Evolutionary conservation across 2,329 filamentous ascomycete species (phyloP), one percentile per base, ranked within the genome.

Genomic region (Talaromyces amestolkiae): DNA sequence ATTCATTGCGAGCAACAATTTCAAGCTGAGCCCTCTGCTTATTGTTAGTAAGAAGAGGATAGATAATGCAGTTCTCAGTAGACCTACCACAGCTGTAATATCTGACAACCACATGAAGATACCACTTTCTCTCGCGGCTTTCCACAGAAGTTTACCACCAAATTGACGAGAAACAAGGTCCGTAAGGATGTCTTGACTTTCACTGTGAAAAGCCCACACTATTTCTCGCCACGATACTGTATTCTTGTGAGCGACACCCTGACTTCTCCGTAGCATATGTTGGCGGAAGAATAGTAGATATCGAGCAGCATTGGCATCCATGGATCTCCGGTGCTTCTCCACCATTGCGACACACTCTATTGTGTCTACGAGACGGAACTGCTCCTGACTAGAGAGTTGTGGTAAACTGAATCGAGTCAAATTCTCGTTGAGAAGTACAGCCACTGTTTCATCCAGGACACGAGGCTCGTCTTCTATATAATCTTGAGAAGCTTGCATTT

Each of bases 71-170:
- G 15, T 43, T 8, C 24, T 33, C 17, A 17, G 17, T 35, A 13
- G 49, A 61, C 88, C 77, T 83, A 95, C 92, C 74, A 98, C 81
- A 24, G 92, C 88, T 63, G 85, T 86, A 19, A 84, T 78, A 76
- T 97, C 93, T 0, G 88, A 87, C 68, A 99, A 84, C 94, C 95
- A 99, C 88, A 97, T 94, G 74, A 97, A 97, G 64, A 98, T 84
- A 11, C 95, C 95, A 69, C 90, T 92, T 74, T 96, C 90, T 56
- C 90, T 85, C 1, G 94, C 95, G 71, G 93, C 86, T 68, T 90
- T 86, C 95, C 95, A 99, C 7, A 89, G 81, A 80, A 98, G 84
- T 66, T 87, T 89, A 1, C 90, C 89, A 68, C 93, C 90, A 70
- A 90, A 93, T 72, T 96, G 92, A 22, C 87, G 83, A 11, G 89